These are phyloP conservation scores for Fusarium sambucinum DNA, from an alignment of 2,329 filamentous ascomycete species.

Conservation along the genomic window DNA sequence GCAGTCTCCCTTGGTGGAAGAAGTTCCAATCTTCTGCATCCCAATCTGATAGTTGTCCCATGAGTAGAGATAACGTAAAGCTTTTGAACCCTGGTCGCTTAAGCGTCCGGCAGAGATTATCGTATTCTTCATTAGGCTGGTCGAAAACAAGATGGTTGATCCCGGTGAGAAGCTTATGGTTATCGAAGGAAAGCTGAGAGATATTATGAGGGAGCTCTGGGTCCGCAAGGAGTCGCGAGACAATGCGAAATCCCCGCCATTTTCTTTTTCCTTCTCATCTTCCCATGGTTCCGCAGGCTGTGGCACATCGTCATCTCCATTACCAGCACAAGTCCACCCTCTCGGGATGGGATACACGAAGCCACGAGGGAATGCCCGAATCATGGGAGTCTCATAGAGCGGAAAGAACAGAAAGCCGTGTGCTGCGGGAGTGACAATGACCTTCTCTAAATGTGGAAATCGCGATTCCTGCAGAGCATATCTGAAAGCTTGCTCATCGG, in stretches of 20 bases:
- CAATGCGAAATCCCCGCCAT: background rate
- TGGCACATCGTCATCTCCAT: background rate
- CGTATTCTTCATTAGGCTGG: background rate
- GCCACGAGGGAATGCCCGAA: constrained; percentile 3
- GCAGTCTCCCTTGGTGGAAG: background rate
- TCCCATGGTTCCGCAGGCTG: background rate
- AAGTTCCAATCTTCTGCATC: background rate
- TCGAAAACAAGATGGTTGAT: background rate
- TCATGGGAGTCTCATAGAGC: constrained; percentile 12
- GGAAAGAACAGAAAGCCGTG: constrained; percentile 11
- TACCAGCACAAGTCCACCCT: background rate
- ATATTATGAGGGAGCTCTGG: background rate
- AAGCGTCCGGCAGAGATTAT: background rate
- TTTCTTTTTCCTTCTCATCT: background rate
- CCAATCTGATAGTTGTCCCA: background rate
- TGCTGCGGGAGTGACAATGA: background rate
- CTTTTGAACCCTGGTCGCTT: background rate
- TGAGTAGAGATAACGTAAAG: background rate
- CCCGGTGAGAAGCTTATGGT: background rate
- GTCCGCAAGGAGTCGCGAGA: background rate
- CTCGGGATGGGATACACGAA: constrained; percentile 7
- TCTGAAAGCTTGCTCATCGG: background rate
- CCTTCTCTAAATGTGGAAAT: background rate
- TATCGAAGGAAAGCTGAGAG: background rate
- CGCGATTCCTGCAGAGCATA: background rate